These are phyloP conservation scores for Blastomyces parvus DNA, from an alignment of 2,329 filamentous ascomycete species.

Conservation along the genomic window DNA sequence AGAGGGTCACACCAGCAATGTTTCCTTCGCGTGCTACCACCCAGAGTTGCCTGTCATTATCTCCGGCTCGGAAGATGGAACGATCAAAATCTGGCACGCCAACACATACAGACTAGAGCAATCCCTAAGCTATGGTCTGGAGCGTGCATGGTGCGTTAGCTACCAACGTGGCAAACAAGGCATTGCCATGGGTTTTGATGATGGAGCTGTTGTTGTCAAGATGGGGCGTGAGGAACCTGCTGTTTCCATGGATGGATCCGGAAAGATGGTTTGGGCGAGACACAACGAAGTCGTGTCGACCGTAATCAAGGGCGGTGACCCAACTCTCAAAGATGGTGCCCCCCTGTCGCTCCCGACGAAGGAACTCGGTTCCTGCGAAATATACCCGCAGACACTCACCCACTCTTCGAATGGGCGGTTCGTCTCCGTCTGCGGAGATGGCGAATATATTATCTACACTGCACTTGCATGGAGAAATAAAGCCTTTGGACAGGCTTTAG, in stretches of 20 bases:
- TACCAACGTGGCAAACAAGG: constrained; percentile 93
- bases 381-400: constrained; percentile 87
- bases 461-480: constrained; percentile 95
- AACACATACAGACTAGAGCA: constrained; percentile 96
- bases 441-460: constrained; percentile 98
- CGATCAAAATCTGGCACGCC: constrained; percentile 96
- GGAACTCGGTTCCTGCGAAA: constrained; percentile 89
- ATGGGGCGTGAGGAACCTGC: constrained; percentile 95
- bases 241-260: constrained; percentile 91
- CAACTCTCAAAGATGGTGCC: constrained; percentile 74
- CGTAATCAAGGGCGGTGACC: constrained; percentile 87
- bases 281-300: constrained; percentile 93
- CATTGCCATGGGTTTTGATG: constrained; percentile 91
- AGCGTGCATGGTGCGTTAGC: constrained; percentile 94
- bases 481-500: constrained; percentile 86
- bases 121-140: constrained; percentile 88
- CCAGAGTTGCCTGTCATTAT: constrained; percentile 95
- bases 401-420: constrained; percentile 96
- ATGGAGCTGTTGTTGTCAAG: constrained; percentile 95
- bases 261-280: constrained; percentile 91
- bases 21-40: constrained; percentile 96
- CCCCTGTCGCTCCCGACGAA: constrained; percentile 82
- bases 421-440: constrained; percentile 84
- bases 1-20: constrained; percentile 95
- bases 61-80: constrained; percentile 94